These are phyloP conservation scores for Capsicum pubescens DNA, from an alignment of 257 asterid genomes.

Conservation along the genomic window DNA sequence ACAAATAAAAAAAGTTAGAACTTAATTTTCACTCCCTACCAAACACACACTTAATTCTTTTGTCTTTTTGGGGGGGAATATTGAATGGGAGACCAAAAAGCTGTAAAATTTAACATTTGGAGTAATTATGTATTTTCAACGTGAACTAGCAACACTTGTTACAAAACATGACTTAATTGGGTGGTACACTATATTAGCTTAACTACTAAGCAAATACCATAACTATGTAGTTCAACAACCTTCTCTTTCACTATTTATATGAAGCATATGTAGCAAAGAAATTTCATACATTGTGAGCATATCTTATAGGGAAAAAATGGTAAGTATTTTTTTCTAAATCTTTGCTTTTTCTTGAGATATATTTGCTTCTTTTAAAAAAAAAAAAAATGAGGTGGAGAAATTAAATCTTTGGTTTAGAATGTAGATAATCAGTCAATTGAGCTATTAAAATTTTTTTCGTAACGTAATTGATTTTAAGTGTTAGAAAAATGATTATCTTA, in stretches of 20 bases:
- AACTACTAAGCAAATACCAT: neutral
- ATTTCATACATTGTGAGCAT: neutral
- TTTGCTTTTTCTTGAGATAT: neutral
- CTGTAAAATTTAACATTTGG: neutral
- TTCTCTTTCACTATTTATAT: neutral
- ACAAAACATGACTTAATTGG: neutral
- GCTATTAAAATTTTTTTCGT: too few species aligned
- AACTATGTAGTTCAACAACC: neutral
- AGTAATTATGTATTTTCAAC: neutral
- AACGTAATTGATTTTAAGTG: too few species aligned
- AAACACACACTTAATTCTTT: neutral
- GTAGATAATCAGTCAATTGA: too few species aligned
- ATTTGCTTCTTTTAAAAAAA: too few species aligned
- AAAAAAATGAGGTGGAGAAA: too few species aligned
- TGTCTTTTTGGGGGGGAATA: neutral
- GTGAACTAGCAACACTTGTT: neutral
- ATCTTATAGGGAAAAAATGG: neutral
- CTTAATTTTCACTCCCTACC: too few species aligned
- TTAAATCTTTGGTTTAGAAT: too few species aligned
- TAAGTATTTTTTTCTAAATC: neutral
- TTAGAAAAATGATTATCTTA: too few species aligned
- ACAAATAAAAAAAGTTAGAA: too few species aligned
- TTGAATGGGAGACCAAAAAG: neutral
- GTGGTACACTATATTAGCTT: neutral
- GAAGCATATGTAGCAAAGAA: neutral